Evolutionary conservation across 2,329 filamentous ascomycete species (phyloP).

Genomic region (Aurifilum marmelostoma): DNA sequence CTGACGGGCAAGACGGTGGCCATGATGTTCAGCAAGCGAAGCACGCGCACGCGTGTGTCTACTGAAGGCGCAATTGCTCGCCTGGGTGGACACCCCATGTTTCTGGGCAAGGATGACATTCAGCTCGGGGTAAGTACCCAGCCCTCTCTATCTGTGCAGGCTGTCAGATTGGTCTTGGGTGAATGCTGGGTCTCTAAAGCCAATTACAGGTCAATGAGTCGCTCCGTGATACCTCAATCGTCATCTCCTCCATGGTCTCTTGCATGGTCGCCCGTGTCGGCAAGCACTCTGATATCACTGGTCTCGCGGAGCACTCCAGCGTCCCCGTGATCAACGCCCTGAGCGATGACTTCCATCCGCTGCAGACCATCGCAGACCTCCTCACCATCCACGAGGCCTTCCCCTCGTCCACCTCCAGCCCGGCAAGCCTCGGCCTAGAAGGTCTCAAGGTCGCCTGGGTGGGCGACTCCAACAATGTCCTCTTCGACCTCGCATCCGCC

Average conservation of each 20-base stretch:
- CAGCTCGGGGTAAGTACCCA: slow-evolving; percentile 69
- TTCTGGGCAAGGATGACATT: slow-evolving; percentile 92
- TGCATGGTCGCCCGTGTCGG: slow-evolving; percentile 81
- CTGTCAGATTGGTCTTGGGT: neutral
- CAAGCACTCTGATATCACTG: slow-evolving; percentile 73
- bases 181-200: neutral
- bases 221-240: slow-evolving; percentile 85
- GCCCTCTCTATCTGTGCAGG: slow-evolving; percentile 54
- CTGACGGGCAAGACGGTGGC: slow-evolving; percentile 82
- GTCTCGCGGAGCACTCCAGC: slow-evolving; percentile 70
- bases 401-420: slow-evolving; percentile 47
- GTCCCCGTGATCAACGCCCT: slow-evolving; percentile 88
- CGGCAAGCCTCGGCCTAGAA: slow-evolving; percentile 65
- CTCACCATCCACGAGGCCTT: slow-evolving; percentile 85
- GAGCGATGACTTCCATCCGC: slow-evolving; percentile 87
- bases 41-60: slow-evolving; percentile 89
- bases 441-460: slow-evolving; percentile 95
- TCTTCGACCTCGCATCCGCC: slow-evolving; percentile 89
- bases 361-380: slow-evolving; percentile 94
- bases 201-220: slow-evolving; percentile 79
- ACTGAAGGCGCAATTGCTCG: slow-evolving; percentile 89
- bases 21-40: slow-evolving; percentile 96
- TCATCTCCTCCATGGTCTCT: slow-evolving; percentile 92
- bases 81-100: slow-evolving; percentile 94
- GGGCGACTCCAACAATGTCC: slow-evolving; percentile 94